phyloP scores from a whole-genome alignment of 2,329 filamentous ascomycete species.

The Sclerotinia sclerotiorum region DNA sequence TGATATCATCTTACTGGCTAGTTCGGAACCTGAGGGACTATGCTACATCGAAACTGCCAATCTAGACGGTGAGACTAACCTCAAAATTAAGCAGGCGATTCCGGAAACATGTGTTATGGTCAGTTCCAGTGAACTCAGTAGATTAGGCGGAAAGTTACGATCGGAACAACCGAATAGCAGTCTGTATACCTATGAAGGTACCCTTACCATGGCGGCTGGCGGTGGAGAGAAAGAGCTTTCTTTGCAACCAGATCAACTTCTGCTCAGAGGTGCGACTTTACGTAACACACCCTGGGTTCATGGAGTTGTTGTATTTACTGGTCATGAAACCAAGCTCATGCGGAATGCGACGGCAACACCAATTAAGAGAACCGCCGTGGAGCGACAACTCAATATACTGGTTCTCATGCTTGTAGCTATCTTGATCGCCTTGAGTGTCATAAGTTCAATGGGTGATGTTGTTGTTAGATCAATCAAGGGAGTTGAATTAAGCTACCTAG shows the following conservation, averaged over 20 bases:
- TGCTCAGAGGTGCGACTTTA: slow-evolving; percentile 88
- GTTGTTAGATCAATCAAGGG: slow-evolving; percentile 68
- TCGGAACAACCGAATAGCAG: slow-evolving; percentile 99
- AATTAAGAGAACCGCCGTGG: slow-evolving; percentile 96
- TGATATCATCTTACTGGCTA: slow-evolving; percentile 87
- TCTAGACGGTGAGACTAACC: slow-evolving; percentile 93
- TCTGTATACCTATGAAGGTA: slow-evolving; percentile 96
- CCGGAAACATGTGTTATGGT: slow-evolving; percentile 89
- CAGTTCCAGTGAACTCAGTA: slow-evolving; percentile 79
- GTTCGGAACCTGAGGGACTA: slow-evolving; percentile 93
- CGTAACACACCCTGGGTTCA: slow-evolving; percentile 98
- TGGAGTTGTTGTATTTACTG: slow-evolving; percentile 93
- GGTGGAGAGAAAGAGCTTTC: slow-evolving; percentile 92
- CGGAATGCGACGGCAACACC: slow-evolving; percentile 95
- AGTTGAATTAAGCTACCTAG: slow-evolving; percentile 68
- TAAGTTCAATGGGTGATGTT: slow-evolving; percentile 89
- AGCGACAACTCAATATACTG: slow-evolving; percentile 88
- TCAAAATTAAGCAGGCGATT: slow-evolving; percentile 97
- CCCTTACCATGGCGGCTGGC: slow-evolving; percentile 83
- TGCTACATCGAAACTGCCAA: slow-evolving; percentile 99
- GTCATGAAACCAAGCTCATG: slow-evolving; percentile 98
- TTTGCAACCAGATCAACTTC: slow-evolving; percentile 85
- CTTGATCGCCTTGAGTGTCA: slow-evolving; percentile 77
- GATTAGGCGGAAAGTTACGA: slow-evolving; percentile 80
- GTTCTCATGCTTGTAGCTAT: slow-evolving; percentile 88